A percentile compares a stretch with the other conserved stretches of the same genome.
Evolutionary conservation across 441 rosid species (phyloP).

Genomic region (Capsella rubella): DNA sequence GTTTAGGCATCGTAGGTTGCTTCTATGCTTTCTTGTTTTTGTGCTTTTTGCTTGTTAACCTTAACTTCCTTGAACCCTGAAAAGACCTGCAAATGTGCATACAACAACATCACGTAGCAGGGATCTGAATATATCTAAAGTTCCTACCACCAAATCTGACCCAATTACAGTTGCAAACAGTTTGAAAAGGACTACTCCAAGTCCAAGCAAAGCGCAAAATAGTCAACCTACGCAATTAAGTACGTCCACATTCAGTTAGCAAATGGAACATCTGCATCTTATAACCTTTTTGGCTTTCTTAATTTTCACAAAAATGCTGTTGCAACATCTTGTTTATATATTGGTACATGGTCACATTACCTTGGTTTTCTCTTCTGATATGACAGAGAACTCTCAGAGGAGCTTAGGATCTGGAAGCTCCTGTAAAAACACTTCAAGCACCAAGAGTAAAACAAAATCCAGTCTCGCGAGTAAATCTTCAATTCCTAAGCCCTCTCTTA

Average conservation of each 20-base stretch:
- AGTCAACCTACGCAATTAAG: constrained; percentile 61
- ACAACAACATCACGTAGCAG: constrained; percentile 50
- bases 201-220: constrained; percentile 48
- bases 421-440: constrained; percentile 45
- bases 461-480: constrained; percentile 50
- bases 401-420: constrained; percentile 50
- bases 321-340: constrained; percentile 18
- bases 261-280: constrained; percentile 22
- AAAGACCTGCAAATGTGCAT: constrained; percentile 60
- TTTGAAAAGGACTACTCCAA: constrained; percentile 45
- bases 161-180: constrained; percentile 43
- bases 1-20: constrained; percentile 12
- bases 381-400: constrained; percentile 54
- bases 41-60: constrained; percentile 50
- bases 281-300: not conserved
- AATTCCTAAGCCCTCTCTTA: constrained; percentile 54
- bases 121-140: constrained; percentile 58
- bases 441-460: constrained; percentile 51
- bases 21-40: constrained; percentile 28
- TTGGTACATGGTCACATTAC: constrained; percentile 6
- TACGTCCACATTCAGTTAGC: constrained; percentile 37
- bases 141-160: constrained; percentile 52
- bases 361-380: constrained; percentile 44
- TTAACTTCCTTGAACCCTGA: constrained; percentile 73
- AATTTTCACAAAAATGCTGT: not conserved